Base-by-base conservation (phyloP, 164 flowering plant genomes). In the Echeveria elegans region DNA sequence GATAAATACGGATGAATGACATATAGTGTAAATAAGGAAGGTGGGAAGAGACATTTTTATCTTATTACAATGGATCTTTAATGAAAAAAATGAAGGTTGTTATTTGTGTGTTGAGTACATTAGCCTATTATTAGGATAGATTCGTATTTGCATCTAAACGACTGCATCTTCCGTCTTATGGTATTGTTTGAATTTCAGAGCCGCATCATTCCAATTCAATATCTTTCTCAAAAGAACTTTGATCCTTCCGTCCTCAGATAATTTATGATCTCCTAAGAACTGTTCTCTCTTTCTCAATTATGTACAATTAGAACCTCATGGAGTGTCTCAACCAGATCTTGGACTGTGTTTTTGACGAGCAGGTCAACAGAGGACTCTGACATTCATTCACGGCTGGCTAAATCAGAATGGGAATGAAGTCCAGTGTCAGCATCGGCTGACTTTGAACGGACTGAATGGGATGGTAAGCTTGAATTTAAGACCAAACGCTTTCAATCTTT, bases 401-500 rank as follows among this genome's bases (percentile, higher is more conserved):
- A 23, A 23, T 53, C 30, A 53, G 18, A 53, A 21, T 6, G 9
- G 59, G 2, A 53, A 53, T 53, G 59, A 24, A 53, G 59, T 24
- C 59, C 6, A 6, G 24, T 11, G 16, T 7, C 8, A 24, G 9
- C 23, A 11, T 14, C 12, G 2, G n/a, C 14, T 23, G 6, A 53
- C 14, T 4, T 9, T 21, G 29, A 11, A 24, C 30, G 15, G 2
- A 23, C 24, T 53, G 59, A 15, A 5, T 48, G 53, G 23, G 53
- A 19, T 6, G 53, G 18, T 50, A n/a, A 5, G 6, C 26, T 23
- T n/a, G 58, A 23, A 5, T 14, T 52, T 12, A 53, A 53, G 12
- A 26, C 8, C 8, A 4, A 5, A 28, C 19, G 14, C 32, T 40
- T 43, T 76, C 69, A 77, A 56, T 77, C 89, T 74, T 87, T 85